phyloP scores from a whole-genome alignment of 2,329 filamentous ascomycete genomes.

The Penicillium sp. region DNA sequence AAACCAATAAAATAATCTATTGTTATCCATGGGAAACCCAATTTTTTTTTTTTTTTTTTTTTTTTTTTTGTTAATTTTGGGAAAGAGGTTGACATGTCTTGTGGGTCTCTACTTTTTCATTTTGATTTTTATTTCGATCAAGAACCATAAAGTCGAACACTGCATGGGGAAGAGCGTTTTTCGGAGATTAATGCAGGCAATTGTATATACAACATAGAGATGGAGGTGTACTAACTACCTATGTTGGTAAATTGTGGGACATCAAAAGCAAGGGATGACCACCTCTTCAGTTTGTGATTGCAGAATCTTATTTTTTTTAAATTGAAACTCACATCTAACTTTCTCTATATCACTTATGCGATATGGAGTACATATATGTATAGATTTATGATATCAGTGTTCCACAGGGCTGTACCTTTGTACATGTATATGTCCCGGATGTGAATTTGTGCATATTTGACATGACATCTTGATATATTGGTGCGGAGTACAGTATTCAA shows the following conservation, averaged over 20 bases:
- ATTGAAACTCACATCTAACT: not conserved
- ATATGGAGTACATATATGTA: too few species aligned
- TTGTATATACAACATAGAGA: not conserved
- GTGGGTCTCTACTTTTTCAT: not conserved
- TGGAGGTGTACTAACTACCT: too few species aligned
- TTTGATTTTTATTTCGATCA: not conserved
- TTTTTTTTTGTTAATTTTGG: too few species aligned
- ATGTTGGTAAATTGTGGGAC: not conserved
- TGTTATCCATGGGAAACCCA: too few species aligned
- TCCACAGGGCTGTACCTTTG: not conserved
- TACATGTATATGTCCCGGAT: too few species aligned
- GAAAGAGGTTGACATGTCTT: conserved; percentile 1
- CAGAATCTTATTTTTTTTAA: not conserved
- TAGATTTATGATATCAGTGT: not conserved
- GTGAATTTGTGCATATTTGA: not conserved
- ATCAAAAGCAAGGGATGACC: not conserved
- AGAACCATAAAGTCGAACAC: not conserved
- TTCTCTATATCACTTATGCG: not conserved
- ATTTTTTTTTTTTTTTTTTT: too few species aligned
- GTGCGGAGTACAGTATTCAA: not conserved
- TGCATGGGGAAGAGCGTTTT: conserved; percentile 4
- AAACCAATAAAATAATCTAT: not conserved
- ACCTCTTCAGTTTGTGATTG: not conserved
- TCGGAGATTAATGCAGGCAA: conserved; percentile 7
- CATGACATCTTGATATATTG: not conserved